phyloP scores from a whole-genome alignment of 2,329 filamentous ascomycete genomes.

The Aspergillus intermedius region DNA sequence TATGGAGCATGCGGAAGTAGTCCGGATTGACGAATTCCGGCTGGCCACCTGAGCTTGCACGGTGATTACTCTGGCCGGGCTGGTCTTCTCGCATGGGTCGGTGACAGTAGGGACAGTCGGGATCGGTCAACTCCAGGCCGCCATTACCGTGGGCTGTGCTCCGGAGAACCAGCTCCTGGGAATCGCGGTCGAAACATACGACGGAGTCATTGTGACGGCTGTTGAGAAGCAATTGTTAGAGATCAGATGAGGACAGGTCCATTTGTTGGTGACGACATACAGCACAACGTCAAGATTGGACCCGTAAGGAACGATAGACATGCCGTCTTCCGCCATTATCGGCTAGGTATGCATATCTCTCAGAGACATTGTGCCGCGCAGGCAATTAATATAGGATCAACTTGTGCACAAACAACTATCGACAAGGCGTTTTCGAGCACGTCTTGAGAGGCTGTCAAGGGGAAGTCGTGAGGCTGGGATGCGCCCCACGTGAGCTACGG shows the following conservation, averaged over 20 bases:
- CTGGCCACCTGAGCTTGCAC: conserved; percentile 25
- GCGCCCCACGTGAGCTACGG: conserved; percentile 15
- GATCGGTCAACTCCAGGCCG: conserved; percentile 57
- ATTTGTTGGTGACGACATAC: conserved; percentile 23
- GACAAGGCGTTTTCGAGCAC: too few relatives aligned
- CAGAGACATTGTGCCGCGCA: conserved; percentile 1
- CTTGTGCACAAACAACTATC: neutral
- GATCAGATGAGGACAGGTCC: neutral
- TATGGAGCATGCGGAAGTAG: conserved; percentile 89
- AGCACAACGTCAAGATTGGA: conserved; percentile 40
- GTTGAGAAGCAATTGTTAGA: conserved; percentile 12
- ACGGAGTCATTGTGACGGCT: conserved; percentile 91
- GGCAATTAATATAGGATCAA: neutral
- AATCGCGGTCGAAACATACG: conserved; percentile 81
- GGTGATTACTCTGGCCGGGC: conserved; percentile 25
- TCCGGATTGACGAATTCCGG: conserved; percentile 78
- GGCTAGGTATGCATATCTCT: conserved; percentile 10
- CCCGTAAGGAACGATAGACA: conserved; percentile 40
- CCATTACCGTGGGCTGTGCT: conserved; percentile 46
- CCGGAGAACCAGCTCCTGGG: conserved; percentile 76
- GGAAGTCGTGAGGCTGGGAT: conserved; percentile 8
- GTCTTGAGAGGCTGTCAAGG: neutral
- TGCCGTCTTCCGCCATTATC: conserved; percentile 32
- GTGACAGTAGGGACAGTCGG: conserved; percentile 84
- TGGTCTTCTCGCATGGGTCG: conserved; percentile 57